phyloP scores from a whole-genome alignment of 768 basidiomycete genomes.

The Mrakia gelida region DNA sequence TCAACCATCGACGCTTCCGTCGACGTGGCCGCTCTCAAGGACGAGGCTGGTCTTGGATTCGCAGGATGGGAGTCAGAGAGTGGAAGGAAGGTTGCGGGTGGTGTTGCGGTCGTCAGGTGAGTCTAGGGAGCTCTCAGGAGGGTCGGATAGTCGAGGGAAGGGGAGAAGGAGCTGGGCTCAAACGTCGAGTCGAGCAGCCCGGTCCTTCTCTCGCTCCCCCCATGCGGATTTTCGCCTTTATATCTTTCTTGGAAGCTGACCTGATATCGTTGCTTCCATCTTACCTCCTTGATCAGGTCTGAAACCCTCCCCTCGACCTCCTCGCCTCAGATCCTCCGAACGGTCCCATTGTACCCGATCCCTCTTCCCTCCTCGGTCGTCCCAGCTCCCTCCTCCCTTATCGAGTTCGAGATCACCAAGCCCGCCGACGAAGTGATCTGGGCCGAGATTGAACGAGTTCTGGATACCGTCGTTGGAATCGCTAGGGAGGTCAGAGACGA shows the following conservation, averaged over 20 bases:
- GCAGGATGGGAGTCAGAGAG: neutral
- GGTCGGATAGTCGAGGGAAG: neutral
- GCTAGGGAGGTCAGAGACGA: constrained; percentile 12
- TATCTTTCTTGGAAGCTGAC: neutral
- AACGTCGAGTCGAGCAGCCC: neutral
- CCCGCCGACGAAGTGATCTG: neutral
- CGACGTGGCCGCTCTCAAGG: neutral
- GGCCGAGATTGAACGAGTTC: constrained; percentile 22
- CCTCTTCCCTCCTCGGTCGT: neutral
- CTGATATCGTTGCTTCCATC: neutral
- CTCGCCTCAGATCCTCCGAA: constrained; percentile 1
- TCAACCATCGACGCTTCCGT: constrained; percentile 1
- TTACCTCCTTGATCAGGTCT: neutral
- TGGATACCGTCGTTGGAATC: constrained; percentile 19
- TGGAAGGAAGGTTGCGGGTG: constrained; percentile 2
- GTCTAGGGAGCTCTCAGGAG: neutral
- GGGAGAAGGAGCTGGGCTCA: neutral
- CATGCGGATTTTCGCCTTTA: neutral
- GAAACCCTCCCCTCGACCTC: neutral
- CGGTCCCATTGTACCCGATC: constrained; percentile 14
- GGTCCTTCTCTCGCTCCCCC: neutral
- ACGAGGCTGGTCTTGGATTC: neutral
- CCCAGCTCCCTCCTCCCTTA: neutral
- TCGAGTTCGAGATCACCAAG: constrained; percentile 26
- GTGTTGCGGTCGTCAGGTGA: neutral